Evolutionary conservation across 371 early-diverging fungal genomes (phyloP).

Genomic region (Phascolomyces articulosus): DNA sequence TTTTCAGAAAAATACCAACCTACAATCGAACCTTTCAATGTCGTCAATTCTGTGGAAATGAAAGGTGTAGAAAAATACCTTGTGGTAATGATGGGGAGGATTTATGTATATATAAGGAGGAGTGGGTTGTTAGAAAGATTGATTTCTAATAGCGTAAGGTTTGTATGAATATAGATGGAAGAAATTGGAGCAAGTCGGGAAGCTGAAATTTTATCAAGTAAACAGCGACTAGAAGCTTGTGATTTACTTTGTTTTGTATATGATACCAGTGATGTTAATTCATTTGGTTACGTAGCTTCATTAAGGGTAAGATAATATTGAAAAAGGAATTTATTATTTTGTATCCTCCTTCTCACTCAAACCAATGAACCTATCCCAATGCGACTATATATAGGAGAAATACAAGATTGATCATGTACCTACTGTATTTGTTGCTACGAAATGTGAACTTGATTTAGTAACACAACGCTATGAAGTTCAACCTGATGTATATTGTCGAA

Average conservation of each 20-base stretch:
- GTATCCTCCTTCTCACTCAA: too few species aligned
- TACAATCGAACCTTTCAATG: constrained; percentile 76
- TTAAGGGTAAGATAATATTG: constrained; percentile 79
- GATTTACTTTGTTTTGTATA: constrained; percentile 94
- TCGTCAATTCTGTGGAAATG: constrained; percentile 94
- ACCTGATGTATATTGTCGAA: constrained; percentile 92
- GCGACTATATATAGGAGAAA: constrained; percentile 55
- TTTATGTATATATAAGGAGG: too few species aligned
- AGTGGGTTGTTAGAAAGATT: too few species aligned
- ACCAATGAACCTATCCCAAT: too few species aligned
- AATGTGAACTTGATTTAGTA: constrained; percentile 90
- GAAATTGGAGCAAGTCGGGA: constrained; percentile 84
- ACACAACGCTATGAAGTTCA: constrained; percentile 80
- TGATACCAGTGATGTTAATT: constrained; percentile 91
- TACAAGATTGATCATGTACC: constrained; percentile 86
- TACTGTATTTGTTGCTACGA: constrained; percentile 90
- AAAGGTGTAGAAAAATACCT: constrained; percentile 93
- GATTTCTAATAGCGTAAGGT: background rate
- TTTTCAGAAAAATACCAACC: constrained; percentile 77
- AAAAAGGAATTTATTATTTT: too few species aligned
- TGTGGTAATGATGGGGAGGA: too few species aligned
- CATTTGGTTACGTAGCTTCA: constrained; percentile 89
- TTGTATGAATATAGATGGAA: constrained; percentile 70
- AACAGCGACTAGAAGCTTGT: constrained; percentile 80
- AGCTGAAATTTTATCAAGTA: constrained; percentile 78